A percentile compares a stretch with the other conserved stretches of the same genome.
Conservation (phyloP, 169 alveolate species). For the Cyclospora cayetanensis region DNA sequence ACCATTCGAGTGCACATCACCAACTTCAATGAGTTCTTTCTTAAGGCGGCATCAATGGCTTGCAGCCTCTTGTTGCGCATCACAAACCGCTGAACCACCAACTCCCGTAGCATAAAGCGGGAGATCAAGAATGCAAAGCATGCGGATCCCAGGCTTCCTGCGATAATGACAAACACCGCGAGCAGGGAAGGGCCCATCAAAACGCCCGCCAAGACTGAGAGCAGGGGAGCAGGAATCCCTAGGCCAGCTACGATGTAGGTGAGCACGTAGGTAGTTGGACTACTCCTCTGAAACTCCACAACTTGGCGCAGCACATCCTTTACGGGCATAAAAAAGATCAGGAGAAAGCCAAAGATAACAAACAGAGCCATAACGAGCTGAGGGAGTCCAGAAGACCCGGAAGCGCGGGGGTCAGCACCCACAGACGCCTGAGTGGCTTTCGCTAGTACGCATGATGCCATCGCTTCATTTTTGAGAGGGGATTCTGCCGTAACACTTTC, state of each 20-base stretch:
- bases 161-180: conserved; percentile 38
- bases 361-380: background rate
- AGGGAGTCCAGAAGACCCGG: conserved; percentile 2
- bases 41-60: conserved; percentile 44
- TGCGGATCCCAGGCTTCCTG: conserved; percentile 60
- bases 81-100: conserved; percentile 46
- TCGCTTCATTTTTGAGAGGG: conserved; percentile 8
- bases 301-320: conserved; percentile 39
- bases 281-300: conserved; percentile 30
- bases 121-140: conserved; percentile 38
- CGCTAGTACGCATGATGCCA: background rate
- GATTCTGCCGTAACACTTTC: conserved; percentile 35
- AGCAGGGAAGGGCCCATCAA: conserved; percentile 50
- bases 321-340: background rate
- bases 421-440: background rate
- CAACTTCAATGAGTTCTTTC: conserved; percentile 44
- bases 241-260: conserved; percentile 58
- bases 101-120: conserved; percentile 56
- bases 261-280: conserved; percentile 37
- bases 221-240: conserved; percentile 56
- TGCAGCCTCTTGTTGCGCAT: conserved; percentile 38
- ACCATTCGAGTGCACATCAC: conserved; percentile 51
- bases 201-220: conserved; percentile 54
- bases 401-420: background rate
- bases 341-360: background rate